Evolutionary conservation across 2,329 filamentous ascomycete genomes (phyloP), one percentile per base, ranked within the genome.

Genomic region (Xylaria digitata): DNA sequence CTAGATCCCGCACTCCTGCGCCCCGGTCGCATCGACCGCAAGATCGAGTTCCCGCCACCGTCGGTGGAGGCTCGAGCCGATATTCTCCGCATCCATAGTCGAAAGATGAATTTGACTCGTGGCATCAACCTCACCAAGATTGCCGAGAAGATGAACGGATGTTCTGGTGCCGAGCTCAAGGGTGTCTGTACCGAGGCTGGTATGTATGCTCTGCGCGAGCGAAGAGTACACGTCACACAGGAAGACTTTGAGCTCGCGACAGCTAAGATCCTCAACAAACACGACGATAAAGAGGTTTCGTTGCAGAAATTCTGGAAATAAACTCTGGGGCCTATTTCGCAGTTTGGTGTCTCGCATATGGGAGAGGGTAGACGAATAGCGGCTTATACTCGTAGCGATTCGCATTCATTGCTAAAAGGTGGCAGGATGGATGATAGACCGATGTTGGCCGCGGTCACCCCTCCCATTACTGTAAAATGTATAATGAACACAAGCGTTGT

Each of bases 61-160:
- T 97, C 93, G 65, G 92, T 97, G 73, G 96, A 99, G 83, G 95
- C 96, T 61, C 89, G 96, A 82, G 96, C 96, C 74, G 96, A 99
- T 80, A 99, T 99, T 83, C 86, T 99, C 73, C 92, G 96, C 73
- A 99, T 99, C 76, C 96, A 99, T 84, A 96, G 92, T 75, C 89
- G 96, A 75, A 97, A 94, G 82, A 99, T 99, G 96, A 99, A 99
- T 83, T 82, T 99, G 75, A 99, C 96, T 15, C 89, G 96, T 77
- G 96, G 96, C 59, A 98, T 99, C 84, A 97, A 99, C 82, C 85
- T 99, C 72, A 97, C 88, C 76, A 99, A 99, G 89, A 97, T 98
- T 75, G 96, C 96, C 34, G 96, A 99, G 86, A 98, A 98, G 88
- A 99, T 99, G 96, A 97, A 97, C 77, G 96, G 96, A 58, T 99